A percentile compares a stretch with the other conserved stretches of the same genome.
phyloP scores from a whole-genome alignment of 163 green algal species.

The Scenedesmus sp. region DNA sequence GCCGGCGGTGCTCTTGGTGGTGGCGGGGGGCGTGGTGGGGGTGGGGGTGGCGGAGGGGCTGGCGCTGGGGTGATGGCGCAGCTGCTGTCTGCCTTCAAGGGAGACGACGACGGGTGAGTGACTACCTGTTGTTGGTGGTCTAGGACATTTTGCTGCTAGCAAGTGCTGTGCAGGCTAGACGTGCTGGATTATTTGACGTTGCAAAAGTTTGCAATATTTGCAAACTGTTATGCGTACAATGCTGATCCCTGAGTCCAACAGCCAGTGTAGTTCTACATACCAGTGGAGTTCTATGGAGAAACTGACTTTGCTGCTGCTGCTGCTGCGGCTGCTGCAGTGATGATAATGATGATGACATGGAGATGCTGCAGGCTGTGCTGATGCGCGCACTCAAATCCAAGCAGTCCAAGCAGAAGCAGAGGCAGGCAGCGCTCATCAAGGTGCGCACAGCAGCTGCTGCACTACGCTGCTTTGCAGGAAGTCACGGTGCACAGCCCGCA shows the following conservation, averaged over 20 bases:
- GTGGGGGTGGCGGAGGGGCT: background rate
- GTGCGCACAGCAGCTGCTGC: background rate
- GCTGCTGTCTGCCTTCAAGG: constrained; percentile 8
- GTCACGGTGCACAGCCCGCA: too few species aligned
- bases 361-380: constrained; percentile 25
- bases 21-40: background rate
- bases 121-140: background rate
- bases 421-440: constrained; percentile 12
- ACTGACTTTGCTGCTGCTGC: background rate
- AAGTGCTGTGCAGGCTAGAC: too few species aligned
- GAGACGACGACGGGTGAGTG: background rate
- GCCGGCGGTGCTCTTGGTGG: background rate
- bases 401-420: constrained; percentile 14
- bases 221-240: too few species aligned
- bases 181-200: too few species aligned
- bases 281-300: background rate
- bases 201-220: too few species aligned
- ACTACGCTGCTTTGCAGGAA: background rate
- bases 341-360: constrained; percentile 17
- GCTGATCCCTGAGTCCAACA: too few species aligned
- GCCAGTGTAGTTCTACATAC: background rate
- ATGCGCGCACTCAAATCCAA: background rate
- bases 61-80: background rate
- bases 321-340: background rate
- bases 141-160: too few species aligned